Base-by-base conservation (phyloP, 2,329 filamentous ascomycete species). In the Xylaria sp. region DNA sequence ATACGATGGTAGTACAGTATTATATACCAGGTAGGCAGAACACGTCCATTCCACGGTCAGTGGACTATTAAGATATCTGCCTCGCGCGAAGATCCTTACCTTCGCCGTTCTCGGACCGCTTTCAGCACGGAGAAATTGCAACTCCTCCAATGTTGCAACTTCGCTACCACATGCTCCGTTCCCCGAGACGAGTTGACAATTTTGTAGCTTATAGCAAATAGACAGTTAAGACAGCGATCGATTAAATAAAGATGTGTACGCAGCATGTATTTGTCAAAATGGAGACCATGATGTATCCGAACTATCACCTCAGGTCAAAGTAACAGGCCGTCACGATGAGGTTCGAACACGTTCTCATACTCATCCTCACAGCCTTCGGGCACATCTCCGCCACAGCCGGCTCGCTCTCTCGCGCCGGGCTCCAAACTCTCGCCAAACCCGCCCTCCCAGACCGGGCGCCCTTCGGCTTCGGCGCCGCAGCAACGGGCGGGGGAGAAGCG, bases 381-480 rank as follows among this genome's bases (percentile, higher is more conserved):
- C 37, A 57, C 39, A 13, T 6, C 51, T 28, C 56, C 34, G 28
- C 54, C 37, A 34, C 18, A 41, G 32, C 61, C 58, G 32, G 58
- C 28, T 28, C 44, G n/a, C 50, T 41, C 23, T 13, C 13, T 18
- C 3, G n/a, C 37, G 25, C 23, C 3, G 28, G 58, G 4, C 59
- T 58, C 25, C 1, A 23, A 12, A 15, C 15, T 13, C 39, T 12
- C n/a, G n/a, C 41, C 1, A 23, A 23, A 5, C 59, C 48, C n/a
- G n/a, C 37, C 7, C 61, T 74, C 5, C 73, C 73, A 15, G 63
- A 70, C 39, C 73, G 70, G 8, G n/a, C n/a, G 10, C 70, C 70
- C n/a, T 73, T 74, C 57, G 72, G 73, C 8, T 74, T 73, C 64
- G 73, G 68, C 20, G 39, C 50, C n/a, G 28, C 63, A 10, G 68